These are phyloP conservation scores for Monascus purpureus DNA, from an alignment of 495 filamentous ascomycete genomes.

Conservation along the genomic window DNA sequence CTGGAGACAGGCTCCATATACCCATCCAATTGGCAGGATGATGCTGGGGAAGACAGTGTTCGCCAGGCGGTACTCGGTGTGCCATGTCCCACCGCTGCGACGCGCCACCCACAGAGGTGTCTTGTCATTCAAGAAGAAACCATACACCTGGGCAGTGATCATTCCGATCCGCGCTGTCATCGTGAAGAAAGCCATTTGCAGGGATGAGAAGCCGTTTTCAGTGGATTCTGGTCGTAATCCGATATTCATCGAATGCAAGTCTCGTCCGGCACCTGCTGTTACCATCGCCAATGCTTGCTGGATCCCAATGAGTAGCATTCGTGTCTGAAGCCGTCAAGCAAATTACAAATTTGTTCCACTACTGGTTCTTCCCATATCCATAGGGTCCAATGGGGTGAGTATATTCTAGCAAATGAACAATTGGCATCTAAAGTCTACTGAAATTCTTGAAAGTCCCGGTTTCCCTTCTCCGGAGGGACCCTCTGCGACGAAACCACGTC, in stretches of 20 bases:
- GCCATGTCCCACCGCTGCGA: slow-evolving; percentile 23
- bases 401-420: too few relatives aligned
- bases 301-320: too few relatives aligned
- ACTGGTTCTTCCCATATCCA: too few relatives aligned
- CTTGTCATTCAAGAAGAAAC: slow-evolving; percentile 24
- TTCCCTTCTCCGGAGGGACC: too few relatives aligned
- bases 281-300: not conserved
- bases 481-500: not conserved
- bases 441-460: too few relatives aligned
- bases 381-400: too few relatives aligned
- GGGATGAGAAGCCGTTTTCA: slow-evolving; percentile 36
- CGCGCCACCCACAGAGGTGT: slow-evolving; percentile 20
- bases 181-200: slow-evolving; percentile 29
- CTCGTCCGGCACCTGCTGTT: not conserved
- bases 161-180: slow-evolving; percentile 27
- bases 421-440: too few relatives aligned
- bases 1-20: slow-evolving; percentile 30
- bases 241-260: slow-evolving; percentile 22
- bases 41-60: slow-evolving; percentile 16
- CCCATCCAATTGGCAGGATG: slow-evolving; percentile 10
- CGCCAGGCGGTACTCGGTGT: slow-evolving; percentile 30
- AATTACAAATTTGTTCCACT: too few relatives aligned
- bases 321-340: too few relatives aligned
- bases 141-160: slow-evolving; percentile 19
- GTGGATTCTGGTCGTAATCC: slow-evolving; percentile 25